Base-by-base conservation (phyloP, 1,139 yeast species). In the Yamadazyma kanchanaburiensis region DNA sequence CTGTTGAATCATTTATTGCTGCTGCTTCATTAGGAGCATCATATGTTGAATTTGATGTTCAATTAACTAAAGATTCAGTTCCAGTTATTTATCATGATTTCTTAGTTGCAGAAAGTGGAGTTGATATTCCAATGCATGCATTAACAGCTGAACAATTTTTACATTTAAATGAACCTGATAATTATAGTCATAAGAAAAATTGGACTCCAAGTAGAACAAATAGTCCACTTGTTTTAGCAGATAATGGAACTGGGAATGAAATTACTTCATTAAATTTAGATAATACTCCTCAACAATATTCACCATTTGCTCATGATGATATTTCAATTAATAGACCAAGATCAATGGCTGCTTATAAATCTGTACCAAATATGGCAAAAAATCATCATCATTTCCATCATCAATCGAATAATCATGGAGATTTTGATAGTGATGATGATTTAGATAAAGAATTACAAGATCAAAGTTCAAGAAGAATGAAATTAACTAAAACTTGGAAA, bases 71-170 rank as follows among this genome's bases (percentile, higher is more conserved):
- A 51, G 97, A 91, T 56, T 70, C 70, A 42, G 79, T 87, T 9
- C 97, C 97, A 1, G 97, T 91, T 9, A 84, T 91, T 22, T 91
- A 91, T 51, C 98, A 91, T 54, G 98, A 91, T 55, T 91, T 91
- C 52, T 59, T 88, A 18, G 96, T 91, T 25, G 95, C 96, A 2
- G 97, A 91, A 54, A 80, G 95, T 3, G 98, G 98, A 9, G 88
- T 86, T 32, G 98, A 91, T 60, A 82, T 89, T 30, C 97, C 97
- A 3, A 89, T 91, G 95, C 96, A 89, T 57, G 77, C 84, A 14
- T 64, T 91, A 48, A 89, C 97, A 0, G 68, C 82, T 19, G 97
- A 91, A 51, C 97, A 91, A 54, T 91, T 91, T 47, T 61, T 88
- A 55, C 77, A 79, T 19, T 70, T 86, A 45, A 78, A 75, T 35